These are phyloP conservation scores for Mycena vulgaris DNA, from an alignment of 768 basidiomycete species.

Conservation along the genomic window DNA sequence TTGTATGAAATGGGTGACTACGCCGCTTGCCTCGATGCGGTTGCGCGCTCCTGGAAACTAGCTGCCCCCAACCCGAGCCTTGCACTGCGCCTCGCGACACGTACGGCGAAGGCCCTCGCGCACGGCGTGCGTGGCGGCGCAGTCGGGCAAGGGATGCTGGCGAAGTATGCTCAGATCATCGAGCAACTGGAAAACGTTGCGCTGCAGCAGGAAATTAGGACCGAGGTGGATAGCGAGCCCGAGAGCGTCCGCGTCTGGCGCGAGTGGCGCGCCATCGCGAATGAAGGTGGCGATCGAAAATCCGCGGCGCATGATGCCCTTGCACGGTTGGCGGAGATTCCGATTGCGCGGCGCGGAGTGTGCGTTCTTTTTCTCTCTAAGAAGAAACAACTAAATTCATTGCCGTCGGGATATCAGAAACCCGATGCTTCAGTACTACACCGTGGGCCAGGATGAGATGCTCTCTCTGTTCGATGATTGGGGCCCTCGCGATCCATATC, in stretches of 20 bases:
- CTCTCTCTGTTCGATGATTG: conserved; percentile 47
- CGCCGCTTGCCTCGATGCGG: conserved; percentile 36
- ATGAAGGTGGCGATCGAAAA: conserved; percentile 1
- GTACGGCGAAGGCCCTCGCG: conserved; percentile 43
- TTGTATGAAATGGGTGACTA: conserved; percentile 49
- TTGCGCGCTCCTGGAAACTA: conserved; percentile 39
- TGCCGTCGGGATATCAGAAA: too few relatives aligned
- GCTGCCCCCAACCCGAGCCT: conserved; percentile 27
- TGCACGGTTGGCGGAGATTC: conserved; percentile 5
- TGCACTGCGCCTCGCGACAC: conserved; percentile 38
- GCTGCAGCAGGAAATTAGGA: conserved; percentile 6
- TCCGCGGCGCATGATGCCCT: conserved; percentile 14
- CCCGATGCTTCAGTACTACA: conserved; percentile 29
- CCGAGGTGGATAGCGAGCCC: not conserved
- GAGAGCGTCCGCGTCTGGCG: conserved; percentile 36
- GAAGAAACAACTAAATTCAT: too few relatives aligned
- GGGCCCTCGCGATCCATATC: conserved; percentile 41
- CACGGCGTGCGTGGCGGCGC: conserved; percentile 41
- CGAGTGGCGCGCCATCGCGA: conserved; percentile 35
- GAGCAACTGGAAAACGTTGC: conserved; percentile 26
- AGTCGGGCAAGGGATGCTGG: conserved; percentile 14
- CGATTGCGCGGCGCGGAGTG: conserved; percentile 19
- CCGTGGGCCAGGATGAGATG: conserved; percentile 44
- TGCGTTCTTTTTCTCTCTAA: conserved; percentile 1
- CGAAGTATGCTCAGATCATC: conserved; percentile 9